Conservation (phyloP, 1,284 basidiomycete species). For the Melampsora larici-populina region DNA sequence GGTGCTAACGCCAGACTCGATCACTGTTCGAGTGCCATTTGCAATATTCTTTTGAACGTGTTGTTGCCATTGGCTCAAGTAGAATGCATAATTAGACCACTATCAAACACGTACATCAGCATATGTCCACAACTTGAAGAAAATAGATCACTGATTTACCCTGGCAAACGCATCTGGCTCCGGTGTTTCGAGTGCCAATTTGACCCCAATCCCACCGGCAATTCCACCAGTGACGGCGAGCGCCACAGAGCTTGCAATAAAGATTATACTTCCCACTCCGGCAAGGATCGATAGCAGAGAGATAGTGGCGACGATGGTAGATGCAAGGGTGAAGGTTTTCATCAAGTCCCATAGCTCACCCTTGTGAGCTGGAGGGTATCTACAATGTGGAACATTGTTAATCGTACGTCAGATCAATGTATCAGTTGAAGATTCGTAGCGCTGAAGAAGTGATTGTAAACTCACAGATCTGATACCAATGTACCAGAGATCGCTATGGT, state of each 20-base stretch:
- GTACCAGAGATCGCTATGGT: conserved; percentile 24
- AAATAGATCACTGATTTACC: background rate
- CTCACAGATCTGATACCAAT: conserved; percentile 29
- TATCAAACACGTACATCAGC: background rate
- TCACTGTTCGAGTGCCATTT: conserved; percentile 17
- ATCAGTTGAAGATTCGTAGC: background rate
- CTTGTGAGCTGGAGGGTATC: conserved; percentile 19
- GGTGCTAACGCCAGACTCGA: conserved; percentile 29
- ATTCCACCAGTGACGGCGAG: conserved; percentile 15
- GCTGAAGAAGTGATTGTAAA: background rate
- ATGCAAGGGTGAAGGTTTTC: conserved; percentile 14
- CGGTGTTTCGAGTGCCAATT: conserved; percentile 10
- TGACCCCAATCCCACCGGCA: conserved; percentile 8
- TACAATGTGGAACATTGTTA: too few relatives aligned
- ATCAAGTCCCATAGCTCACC: conserved; percentile 28
- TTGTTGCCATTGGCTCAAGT: conserved; percentile 33
- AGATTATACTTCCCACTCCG: background rate
- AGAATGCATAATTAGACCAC: conserved; percentile 36
- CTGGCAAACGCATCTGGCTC: conserved; percentile 21
- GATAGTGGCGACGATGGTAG: background rate
- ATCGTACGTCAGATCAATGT: too few relatives aligned
- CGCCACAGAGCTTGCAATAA: background rate
- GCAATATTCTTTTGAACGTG: conserved; percentile 29
- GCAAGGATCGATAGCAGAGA: background rate
- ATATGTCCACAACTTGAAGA: background rate